phyloP scores from a whole-genome alignment of 139 green algal species.

The Coccomyxa sp. region DNA sequence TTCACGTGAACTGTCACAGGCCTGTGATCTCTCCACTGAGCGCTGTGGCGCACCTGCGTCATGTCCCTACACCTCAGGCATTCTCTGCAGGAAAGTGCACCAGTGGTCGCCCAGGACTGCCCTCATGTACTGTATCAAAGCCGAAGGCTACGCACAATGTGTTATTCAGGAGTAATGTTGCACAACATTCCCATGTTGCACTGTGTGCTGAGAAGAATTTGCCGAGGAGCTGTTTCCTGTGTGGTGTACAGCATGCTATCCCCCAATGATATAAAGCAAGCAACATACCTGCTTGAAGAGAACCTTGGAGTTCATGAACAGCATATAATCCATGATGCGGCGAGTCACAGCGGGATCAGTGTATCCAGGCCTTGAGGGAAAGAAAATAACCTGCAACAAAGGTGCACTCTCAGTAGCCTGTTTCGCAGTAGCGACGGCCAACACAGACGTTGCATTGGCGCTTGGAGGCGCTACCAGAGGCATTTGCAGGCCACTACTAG shows the following conservation, averaged over 20 bases:
- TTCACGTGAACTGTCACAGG: constrained; percentile 69
- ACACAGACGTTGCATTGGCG: background rate
- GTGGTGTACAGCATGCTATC: too few species aligned
- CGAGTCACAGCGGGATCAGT: constrained; percentile 32
- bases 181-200: too few species aligned
- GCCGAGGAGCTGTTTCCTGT: too few species aligned
- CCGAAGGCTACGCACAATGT: background rate
- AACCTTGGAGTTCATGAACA: constrained; percentile 56
- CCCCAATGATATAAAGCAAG: background rate
- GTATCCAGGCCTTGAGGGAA: constrained; percentile 39
- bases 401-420: background rate
- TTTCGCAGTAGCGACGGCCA: background rate
- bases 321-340: constrained; percentile 41
- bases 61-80: too few species aligned
- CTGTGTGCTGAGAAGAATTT: too few species aligned
- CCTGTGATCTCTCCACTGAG: constrained; percentile 22
- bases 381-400: constrained; percentile 45
- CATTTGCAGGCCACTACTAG: background rate
- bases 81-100: too few species aligned
- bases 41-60: constrained; percentile 21
- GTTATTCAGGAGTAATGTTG: too few species aligned
- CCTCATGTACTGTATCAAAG: background rate
- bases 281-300: constrained; percentile 32
- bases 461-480: background rate
- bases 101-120: too few species aligned